Evolutionary conservation across 176 grass and related monocot species (phyloP).

Genomic region (Otatea glauca): DNA sequence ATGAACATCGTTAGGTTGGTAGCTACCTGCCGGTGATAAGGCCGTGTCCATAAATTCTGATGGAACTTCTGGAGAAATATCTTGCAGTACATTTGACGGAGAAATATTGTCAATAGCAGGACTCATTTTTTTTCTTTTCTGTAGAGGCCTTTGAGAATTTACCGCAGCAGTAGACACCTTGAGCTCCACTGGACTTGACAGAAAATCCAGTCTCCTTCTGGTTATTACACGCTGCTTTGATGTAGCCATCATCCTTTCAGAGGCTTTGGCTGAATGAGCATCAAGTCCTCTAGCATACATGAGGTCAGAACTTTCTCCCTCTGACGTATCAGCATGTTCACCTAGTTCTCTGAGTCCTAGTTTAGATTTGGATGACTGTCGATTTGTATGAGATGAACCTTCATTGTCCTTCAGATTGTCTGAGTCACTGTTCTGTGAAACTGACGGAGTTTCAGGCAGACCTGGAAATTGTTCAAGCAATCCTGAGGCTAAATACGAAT

Average conservation of each 20-base stretch:
- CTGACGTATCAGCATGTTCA: conserved; percentile 42
- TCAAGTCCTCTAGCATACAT: conserved; percentile 6
- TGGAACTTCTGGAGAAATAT: conserved; percentile 38
- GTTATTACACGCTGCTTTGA: conserved; percentile 47
- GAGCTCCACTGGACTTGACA: conserved; percentile 55
- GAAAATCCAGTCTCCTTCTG: conserved; percentile 44
- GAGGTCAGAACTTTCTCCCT: conserved; percentile 25
- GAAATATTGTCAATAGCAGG: not conserved
- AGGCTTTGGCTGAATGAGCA: conserved; percentile 26
- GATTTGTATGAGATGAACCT: conserved; percentile 20
- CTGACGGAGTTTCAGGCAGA: conserved; percentile 29
- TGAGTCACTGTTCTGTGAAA: conserved; percentile 28
- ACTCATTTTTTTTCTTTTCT: conserved; percentile 30
- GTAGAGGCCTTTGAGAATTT: conserved; percentile 31
- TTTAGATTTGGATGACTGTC: not conserved
- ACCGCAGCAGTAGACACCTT: conserved; percentile 19
- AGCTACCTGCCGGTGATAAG: not conserved
- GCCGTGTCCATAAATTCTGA: not conserved
- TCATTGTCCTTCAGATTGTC: conserved; percentile 30
- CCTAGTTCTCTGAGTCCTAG: not conserved
- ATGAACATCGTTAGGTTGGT: conserved; percentile 36
- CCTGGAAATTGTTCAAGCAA: conserved; percentile 49
- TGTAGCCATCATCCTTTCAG: conserved; percentile 41
- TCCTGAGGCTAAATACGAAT: conserved; percentile 59
- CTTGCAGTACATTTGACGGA: conserved; percentile 38